Base-by-base conservation (phyloP, 2,329 filamentous ascomycete species). In the Xylariaceae sp. region DNA sequence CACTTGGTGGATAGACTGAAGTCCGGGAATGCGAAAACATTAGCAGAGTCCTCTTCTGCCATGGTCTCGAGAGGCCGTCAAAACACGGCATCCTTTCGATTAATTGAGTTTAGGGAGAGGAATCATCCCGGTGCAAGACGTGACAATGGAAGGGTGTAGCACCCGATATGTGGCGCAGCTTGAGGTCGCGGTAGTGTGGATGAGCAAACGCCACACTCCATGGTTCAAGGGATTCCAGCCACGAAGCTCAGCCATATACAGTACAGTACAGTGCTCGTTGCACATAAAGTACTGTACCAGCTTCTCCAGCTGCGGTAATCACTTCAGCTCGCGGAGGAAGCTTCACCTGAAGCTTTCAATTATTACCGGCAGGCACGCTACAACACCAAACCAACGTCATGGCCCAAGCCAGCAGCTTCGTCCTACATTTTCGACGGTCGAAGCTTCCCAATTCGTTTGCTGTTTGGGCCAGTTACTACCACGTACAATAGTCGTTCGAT, bases 1-100 rank as follows among this genome's bases (percentile, higher is more conserved):
- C 80, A 80, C 65, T 74, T 77, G 2, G 86, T 84, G 30, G 78
- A 74, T 57, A 76, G 76, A 80, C 81, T 84, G 62, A 88, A 80
- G 68, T 86, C 78, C 45, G 84, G 83, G 51, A 86, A 83, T 45
- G 81, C 80, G 68, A 90, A 90, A 37, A 86, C 79, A 68, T 87
- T 74, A 52, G 81, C 77, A 56, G 73, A 69, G 47, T 79, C 75
- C 61, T 78, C 72, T 56, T 78, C 71, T 61, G 72, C 70, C 74
- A 77, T 79, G 17, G 62, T 65, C 34, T 58, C 11, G 53, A 9
- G 17, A 39, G 48, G 57, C 47, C 56, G 56, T 23, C 45, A 10
- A 42, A 10, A 39, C 59, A 56, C 37, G 45, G 50, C 63, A 60
- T 66, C 62, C 11, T 62, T 62, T 60, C 23, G 39, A 13, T 39